These are phyloP conservation scores for Ophiognomonia clavigignenti-juglandacearum DNA, from an alignment of 2,329 filamentous ascomycete genomes.

Conservation along the genomic window DNA sequence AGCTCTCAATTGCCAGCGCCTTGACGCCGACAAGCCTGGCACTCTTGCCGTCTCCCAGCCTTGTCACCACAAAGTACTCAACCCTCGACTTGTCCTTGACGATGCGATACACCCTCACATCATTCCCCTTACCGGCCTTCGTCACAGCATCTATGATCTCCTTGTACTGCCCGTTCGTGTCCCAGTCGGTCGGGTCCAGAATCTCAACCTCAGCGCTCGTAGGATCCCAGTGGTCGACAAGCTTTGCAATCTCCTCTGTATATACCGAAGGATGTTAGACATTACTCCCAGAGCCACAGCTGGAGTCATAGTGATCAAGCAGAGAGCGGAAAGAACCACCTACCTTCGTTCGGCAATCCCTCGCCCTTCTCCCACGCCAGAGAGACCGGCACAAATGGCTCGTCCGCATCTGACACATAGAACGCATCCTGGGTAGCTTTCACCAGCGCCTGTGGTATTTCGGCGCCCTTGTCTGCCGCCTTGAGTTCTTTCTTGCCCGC, in stretches of 20 bases:
- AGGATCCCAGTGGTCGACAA: constrained; percentile 56
- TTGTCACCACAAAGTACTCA: constrained; percentile 76
- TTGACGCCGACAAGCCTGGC: constrained; percentile 71
- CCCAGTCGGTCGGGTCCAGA: constrained; percentile 66
- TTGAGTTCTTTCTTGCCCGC: constrained; percentile 38
- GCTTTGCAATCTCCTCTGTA: constrained; percentile 62
- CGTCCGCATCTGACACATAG: constrained; percentile 79
- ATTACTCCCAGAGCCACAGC: not conserved
- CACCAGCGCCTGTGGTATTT: constrained; percentile 56
- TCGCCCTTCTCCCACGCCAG: constrained; percentile 54
- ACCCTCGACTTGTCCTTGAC: constrained; percentile 55
- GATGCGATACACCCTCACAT: constrained; percentile 72
- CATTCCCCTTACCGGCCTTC: constrained; percentile 56
- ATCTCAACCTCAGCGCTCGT: constrained; percentile 57
- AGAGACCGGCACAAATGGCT: constrained; percentile 75
- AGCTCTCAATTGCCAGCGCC: constrained; percentile 72
- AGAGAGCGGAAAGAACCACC: constrained; percentile 21
- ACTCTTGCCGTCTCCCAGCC: constrained; percentile 50
- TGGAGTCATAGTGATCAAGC: not conserved
- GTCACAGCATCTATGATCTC: constrained; percentile 65
- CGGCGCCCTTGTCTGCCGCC: constrained; percentile 45
- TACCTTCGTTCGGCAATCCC: constrained; percentile 58
- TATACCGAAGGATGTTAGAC: constrained; percentile 2
- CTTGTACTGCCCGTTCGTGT: constrained; percentile 64
- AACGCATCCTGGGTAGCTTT: constrained; percentile 50